phyloP scores from a whole-genome alignment of 2,329 filamentous ascomycete genomes.

The Colletotrichum eleusines region DNA sequence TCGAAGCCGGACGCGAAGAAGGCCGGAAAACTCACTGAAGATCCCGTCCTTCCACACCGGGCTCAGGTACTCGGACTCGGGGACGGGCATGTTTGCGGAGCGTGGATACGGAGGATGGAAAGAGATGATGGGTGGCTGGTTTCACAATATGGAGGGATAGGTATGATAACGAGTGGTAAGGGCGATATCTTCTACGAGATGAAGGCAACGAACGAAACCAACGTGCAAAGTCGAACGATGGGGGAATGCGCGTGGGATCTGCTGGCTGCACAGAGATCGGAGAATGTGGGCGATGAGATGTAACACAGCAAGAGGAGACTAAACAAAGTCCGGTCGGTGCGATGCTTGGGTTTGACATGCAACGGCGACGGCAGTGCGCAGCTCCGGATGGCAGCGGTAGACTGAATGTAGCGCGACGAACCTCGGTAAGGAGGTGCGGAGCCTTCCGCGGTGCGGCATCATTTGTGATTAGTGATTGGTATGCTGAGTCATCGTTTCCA shows the following conservation, averaged over 20 bases:
- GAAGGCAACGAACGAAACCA: constrained; percentile 3
- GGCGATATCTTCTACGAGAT: constrained; percentile 13
- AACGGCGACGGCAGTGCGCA: constrained; percentile 20
- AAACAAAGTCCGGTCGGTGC: constrained; percentile 11
- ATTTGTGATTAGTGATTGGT: constrained; percentile 20
- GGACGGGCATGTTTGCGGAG: constrained; percentile 69
- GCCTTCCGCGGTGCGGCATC: constrained; percentile 6
- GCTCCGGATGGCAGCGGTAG: constrained; percentile 17
- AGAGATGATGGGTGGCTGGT: constrained; percentile 11
- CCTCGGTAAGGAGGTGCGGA: constrained; percentile 38
- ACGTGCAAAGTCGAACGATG: neutral
- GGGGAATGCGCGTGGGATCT: neutral
- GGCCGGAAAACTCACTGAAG: constrained; percentile 71
- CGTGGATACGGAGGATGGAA: neutral
- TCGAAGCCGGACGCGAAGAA: constrained; percentile 23
- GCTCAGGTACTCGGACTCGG: constrained; percentile 82
- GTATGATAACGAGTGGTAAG: constrained; percentile 9
- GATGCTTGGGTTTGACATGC: constrained; percentile 7
- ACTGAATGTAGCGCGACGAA: constrained; percentile 13
- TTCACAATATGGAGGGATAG: neutral
- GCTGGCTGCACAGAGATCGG: constrained; percentile 16
- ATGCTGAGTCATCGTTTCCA: constrained; percentile 27
- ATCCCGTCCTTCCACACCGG: constrained; percentile 88
- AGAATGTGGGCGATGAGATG: neutral
- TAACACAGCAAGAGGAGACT: constrained; percentile 12